These are phyloP conservation scores for Agrocybe praecox DNA, from an alignment of 768 basidiomycete genomes.

Conservation along the genomic window DNA sequence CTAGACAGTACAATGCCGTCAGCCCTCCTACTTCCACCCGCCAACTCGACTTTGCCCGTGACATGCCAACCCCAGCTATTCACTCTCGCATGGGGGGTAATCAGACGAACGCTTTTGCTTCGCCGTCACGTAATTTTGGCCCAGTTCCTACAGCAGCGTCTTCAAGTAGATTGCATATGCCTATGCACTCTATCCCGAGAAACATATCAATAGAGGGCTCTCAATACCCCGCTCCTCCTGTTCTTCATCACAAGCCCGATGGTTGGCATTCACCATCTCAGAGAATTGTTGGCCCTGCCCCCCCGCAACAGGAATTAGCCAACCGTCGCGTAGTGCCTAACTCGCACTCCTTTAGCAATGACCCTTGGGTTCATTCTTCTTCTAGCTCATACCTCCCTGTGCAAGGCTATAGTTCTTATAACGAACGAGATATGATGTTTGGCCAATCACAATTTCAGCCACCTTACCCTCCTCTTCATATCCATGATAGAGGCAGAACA, in stretches of 20 bases:
- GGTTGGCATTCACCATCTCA: background rate
- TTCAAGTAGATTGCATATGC: background rate
- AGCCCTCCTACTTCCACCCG: background rate
- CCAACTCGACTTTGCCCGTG: constrained; percentile 7
- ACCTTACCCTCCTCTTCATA: background rate
- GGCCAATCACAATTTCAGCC: background rate
- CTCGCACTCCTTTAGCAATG: background rate
- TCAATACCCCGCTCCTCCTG: background rate
- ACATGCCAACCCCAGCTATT: constrained; percentile 20
- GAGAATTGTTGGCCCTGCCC: background rate
- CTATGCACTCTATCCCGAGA: background rate
- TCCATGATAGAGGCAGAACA: background rate
- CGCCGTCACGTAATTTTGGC: background rate
- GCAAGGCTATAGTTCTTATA: background rate
- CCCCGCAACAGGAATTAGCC: background rate
- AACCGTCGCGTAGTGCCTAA: background rate
- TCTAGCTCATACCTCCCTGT: background rate
- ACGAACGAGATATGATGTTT: background rate
- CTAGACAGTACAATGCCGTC: background rate
- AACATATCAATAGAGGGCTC: background rate
- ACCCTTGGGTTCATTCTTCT: background rate
- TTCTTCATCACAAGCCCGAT: background rate
- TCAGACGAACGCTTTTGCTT: constrained; percentile 18
- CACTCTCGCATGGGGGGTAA: constrained; percentile 21
- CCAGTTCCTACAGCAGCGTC: background rate